Conservation (phyloP, 179 eudicot species). For the Carnegiea gigantea region DNA sequence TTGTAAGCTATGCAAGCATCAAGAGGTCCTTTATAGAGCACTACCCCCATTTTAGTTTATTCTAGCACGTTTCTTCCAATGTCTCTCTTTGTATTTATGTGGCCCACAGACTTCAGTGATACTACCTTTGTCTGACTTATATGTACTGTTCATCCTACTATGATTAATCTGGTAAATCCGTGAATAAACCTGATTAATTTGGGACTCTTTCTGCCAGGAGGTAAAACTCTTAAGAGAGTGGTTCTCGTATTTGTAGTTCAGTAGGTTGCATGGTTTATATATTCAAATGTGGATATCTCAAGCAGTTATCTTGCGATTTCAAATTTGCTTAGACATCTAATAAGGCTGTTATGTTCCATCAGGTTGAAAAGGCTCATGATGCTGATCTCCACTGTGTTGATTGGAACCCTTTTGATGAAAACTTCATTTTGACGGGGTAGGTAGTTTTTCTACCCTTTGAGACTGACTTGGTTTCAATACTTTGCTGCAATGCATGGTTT, state of each 20-base stretch:
- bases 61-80: no score
- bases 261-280: background rate
- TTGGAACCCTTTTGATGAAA: constrained; percentile 86
- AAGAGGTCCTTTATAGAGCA: no score
- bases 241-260: background rate
- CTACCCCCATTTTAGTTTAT: no score
- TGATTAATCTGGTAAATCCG: no score
- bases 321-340: constrained; percentile 11
- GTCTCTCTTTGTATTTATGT: no score
- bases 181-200: no score
- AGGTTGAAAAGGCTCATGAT: constrained; percentile 95
- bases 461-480: background rate
- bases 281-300: background rate
- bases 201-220: background rate
- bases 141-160: no score
- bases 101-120: no score
- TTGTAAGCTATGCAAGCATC: no score
- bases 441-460: constrained; percentile 9
- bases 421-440: constrained; percentile 87
- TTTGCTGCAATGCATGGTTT: background rate
- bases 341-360: constrained; percentile 7
- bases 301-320: background rate
- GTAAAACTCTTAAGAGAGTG: background rate
- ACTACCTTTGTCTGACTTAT: no score
- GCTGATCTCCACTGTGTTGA: constrained; percentile 98